A percentile compares a stretch with the other conserved stretches of the same genome.
Evolutionary conservation across 225 moss, liverwort and hornwort species (phyloP).

Genomic region (Bryoerythrophyllum caledonicum): DNA sequence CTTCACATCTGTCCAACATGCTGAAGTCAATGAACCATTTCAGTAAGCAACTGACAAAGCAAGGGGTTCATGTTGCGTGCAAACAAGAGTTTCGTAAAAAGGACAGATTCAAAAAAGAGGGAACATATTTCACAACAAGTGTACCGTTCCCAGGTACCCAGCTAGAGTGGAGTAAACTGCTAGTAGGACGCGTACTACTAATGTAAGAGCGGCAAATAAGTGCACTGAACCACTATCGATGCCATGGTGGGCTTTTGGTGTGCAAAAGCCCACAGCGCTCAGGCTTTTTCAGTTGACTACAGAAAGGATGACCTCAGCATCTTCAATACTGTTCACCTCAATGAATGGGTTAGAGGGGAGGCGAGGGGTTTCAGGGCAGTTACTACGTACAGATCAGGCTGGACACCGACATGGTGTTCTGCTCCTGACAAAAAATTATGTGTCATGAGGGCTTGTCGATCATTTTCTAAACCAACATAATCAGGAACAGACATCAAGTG

Average conservation of each 20-base stretch:
- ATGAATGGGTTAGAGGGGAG: slow-evolving; percentile 41
- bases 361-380: slow-evolving; percentile 6
- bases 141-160: slow-evolving; percentile 28
- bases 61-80: background rate
- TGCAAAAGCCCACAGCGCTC: slow-evolving; percentile 29
- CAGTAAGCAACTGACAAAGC: background rate
- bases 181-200: slow-evolving; percentile 7
- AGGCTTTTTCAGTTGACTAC: slow-evolving; percentile 42
- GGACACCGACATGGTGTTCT: slow-evolving; percentile 31
- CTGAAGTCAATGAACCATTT: background rate
- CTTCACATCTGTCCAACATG: background rate
- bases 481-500: slow-evolving; percentile 30
- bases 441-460: slow-evolving; percentile 16
- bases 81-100: background rate
- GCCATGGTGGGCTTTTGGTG: slow-evolving; percentile 23
- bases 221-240: slow-evolving; percentile 24
- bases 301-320: slow-evolving; percentile 47
- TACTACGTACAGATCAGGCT: slow-evolving; percentile 53
- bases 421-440: slow-evolving; percentile 47
- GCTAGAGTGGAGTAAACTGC: slow-evolving; percentile 28
- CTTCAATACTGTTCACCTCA: slow-evolving; percentile 40
- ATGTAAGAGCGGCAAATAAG: slow-evolving; percentile 13
- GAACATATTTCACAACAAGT: slow-evolving; percentile 38
- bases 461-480: slow-evolving; percentile 12
- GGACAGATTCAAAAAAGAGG: background rate